Evolutionary conservation across 768 basidiomycete species (phyloP).

Genomic region (Mycena alexandri): DNA sequence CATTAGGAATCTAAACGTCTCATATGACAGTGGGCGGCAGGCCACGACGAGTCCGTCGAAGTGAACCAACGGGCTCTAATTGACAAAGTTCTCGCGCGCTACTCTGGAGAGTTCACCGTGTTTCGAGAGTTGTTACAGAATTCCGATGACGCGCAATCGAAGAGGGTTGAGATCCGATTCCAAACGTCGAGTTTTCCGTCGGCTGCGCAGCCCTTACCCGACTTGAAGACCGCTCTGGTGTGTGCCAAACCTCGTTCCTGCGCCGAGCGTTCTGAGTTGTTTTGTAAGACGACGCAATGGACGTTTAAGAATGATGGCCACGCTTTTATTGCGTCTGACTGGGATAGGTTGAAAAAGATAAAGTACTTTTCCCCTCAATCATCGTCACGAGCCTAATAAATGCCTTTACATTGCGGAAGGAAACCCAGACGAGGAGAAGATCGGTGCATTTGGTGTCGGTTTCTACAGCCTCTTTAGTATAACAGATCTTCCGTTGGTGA

Average conservation of each 20-base stretch:
- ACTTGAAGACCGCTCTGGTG: constrained; percentile 74
- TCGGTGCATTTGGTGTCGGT: constrained; percentile 86
- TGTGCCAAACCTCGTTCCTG: constrained; percentile 34
- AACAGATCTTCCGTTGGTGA: constrained; percentile 87
- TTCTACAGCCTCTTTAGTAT: constrained; percentile 88
- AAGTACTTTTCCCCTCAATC: constrained; percentile 53
- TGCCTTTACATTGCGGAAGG: constrained; percentile 74
- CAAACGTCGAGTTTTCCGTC: constrained; percentile 63
- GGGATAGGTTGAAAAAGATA: constrained; percentile 91
- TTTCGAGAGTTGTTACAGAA: constrained; percentile 93
- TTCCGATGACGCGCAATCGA: constrained; percentile 90
- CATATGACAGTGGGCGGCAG: constrained; percentile 61
- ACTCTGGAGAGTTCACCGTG: constrained; percentile 93
- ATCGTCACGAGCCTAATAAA: background rate
- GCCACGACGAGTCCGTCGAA: constrained; percentile 86
- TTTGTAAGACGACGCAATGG: constrained; percentile 79
- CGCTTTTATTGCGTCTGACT: constrained; percentile 86
- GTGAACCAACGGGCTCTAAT: constrained; percentile 97
- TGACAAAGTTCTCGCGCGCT: constrained; percentile 95
- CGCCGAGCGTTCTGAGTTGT: background rate
- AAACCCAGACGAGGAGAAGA: constrained; percentile 94
- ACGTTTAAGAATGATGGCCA: constrained; percentile 91
- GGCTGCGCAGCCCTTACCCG: constrained; percentile 56
- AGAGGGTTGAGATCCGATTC: constrained; percentile 82
- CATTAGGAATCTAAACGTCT: background rate